Evolutionary conservation across 768 basidiomycete species (phyloP), one percentile per base, ranked within the genome.

Genomic region (Tricholoma terreum): DNA sequence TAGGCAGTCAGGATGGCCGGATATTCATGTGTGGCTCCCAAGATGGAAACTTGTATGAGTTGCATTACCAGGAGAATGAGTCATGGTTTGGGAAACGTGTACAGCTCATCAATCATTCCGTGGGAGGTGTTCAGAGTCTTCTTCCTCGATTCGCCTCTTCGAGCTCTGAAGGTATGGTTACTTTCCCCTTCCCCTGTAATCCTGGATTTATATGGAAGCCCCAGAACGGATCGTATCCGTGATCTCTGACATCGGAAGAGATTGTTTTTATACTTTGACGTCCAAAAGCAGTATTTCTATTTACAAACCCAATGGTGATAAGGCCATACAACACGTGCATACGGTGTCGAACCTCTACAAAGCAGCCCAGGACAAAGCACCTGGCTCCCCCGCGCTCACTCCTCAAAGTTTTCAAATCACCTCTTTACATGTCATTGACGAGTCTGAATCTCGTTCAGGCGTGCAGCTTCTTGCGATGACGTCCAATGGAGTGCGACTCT

Each of bases 1-100:
- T 83, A 55, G 92, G 91, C 6, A 92, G 90, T 1, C 67, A 77
- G 22, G 84, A 88, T 35, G 96, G 96, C 43, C 81, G 94, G 54
- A 94, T 97, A 59, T 95, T 98, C 73, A 91, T 96, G 89, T 83
- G 83, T 52, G 92, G 92, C 12, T 77, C 81, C 9, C 85, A 88
- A 65, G 93, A 96, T 65, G 94, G 94, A 12, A 85, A 87, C 67
- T 73, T 98, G 53, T 97, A 96, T 71, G 96, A 98, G 70, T 71
- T 98, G 42, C 87, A 90, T 65, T 98, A 98, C 71, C 90, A 93
- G 65, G 86, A 89, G 63, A 89, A 82, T 60, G 91, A 94, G 65
- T 89, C 90, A 0, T 96, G 94, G 94, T 96, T 97, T 73, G 88
- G 86, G 43, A 92, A 93, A 70, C 81, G 86, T 50, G 84, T 92